Conservation (phyloP, 2,329 filamentous ascomycete genomes). For the Diaporthe vexans region DNA sequence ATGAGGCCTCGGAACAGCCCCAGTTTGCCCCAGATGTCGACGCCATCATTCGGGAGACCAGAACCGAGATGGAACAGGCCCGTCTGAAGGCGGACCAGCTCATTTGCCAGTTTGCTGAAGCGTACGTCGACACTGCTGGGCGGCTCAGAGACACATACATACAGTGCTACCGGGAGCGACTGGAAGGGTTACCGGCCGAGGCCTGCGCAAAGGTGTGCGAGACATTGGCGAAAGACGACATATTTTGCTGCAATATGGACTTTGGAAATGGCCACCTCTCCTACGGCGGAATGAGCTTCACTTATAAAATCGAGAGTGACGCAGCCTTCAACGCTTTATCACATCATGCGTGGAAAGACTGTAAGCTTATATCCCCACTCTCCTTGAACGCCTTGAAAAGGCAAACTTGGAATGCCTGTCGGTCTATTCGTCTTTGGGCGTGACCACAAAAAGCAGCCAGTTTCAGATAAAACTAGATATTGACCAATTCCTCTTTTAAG, state of each 20-base stretch:
- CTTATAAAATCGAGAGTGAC: neutral
- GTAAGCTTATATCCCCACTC: neutral
- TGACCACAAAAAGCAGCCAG: neutral
- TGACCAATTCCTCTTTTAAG: neutral
- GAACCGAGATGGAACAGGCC: neutral
- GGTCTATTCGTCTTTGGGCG: neutral
- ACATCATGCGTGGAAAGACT: slow-evolving; percentile 7
- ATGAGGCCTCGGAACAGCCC: neutral
- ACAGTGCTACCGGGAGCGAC: neutral
- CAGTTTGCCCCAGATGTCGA: neutral
- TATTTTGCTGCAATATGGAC: neutral
- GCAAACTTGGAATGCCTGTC: neutral
- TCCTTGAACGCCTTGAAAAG: neutral
- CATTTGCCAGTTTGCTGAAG: neutral
- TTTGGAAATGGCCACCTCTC: neutral
- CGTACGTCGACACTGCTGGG: neutral
- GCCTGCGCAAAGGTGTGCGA: neutral
- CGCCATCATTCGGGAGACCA: neutral
- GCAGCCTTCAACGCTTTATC: neutral
- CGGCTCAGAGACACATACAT: neutral
- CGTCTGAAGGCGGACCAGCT: neutral
- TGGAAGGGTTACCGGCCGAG: neutral
- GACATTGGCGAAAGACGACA: neutral
- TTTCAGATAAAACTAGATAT: neutral
- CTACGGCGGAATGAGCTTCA: neutral